Evolutionary conservation across 73 alveolate species (phyloP), one percentile per base, ranked within the genome.

Genomic region (Blepharisma stoltei): DNA sequence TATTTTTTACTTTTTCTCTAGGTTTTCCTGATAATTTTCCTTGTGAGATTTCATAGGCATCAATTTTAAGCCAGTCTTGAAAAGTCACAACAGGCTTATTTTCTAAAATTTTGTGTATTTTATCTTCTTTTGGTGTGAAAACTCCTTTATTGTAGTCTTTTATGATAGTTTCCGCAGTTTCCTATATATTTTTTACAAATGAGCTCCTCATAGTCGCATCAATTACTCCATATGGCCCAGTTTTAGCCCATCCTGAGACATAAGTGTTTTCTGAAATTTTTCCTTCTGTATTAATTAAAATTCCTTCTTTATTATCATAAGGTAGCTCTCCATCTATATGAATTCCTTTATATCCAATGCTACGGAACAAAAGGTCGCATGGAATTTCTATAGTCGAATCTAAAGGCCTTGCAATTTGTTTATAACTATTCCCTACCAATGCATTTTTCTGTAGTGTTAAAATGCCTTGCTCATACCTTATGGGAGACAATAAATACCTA

Each of bases 241-340:
- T 81, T 65, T 89, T 92, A 8, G 84, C 87, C 98, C 98, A 92
- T 46, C 98, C 98, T n/a, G 92, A 78, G 21, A 88, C 91, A 76
- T 89, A 92, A 5, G 60, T 71, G 21, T 95, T 95, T 21, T 52
- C 80, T 55, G 81, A 27, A 43, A 84, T 53, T 38, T 82, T 70
- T 5, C 71, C 81, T 66, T 54, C 50, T 52, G 52, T 50, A n/a
- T 84, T 45, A 25, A 45, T 48, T 5, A 84, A 27, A 69, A 78
- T 79, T 18, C 88, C 92, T 52, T 44, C 43, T 71, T 70, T 46
- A 45, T 38, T 0, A 41, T 84, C 82, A 80, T 79, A 81, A 6
- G 86, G 85, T 7, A 80, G 5, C 7, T 71, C 27, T 23, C 46
- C 20, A 80, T 81, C 85, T 6, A 81, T 81, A 6, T 82, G 48